phyloP scores from a whole-genome alignment of 1,284 basidiomycete genomes.

The Schizophyllum amplum region DNA sequence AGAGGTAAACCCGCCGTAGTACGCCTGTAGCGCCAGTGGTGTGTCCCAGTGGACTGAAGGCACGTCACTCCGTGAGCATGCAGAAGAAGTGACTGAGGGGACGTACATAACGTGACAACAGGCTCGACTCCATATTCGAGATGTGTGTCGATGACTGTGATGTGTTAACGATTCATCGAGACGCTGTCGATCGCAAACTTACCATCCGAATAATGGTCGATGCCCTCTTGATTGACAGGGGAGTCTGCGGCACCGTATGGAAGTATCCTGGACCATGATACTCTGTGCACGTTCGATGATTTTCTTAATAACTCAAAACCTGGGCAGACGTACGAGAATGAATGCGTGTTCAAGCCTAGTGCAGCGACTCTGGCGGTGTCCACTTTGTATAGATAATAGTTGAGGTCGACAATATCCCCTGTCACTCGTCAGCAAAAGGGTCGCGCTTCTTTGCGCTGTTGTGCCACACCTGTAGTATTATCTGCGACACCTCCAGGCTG shows the following conservation, averaged over 20 bases:
- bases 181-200: neutral
- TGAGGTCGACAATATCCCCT: slow-evolving; percentile 39
- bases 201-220: slow-evolving; percentile 38
- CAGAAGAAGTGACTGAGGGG: neutral
- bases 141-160: slow-evolving; percentile 34
- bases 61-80: neutral
- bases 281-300: slow-evolving; percentile 16
- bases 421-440: neutral
- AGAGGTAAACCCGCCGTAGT: slow-evolving; percentile 41
- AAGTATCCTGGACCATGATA: slow-evolving; percentile 41
- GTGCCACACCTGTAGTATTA: slow-evolving; percentile 31
- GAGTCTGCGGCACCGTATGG: slow-evolving; percentile 39
- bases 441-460: neutral
- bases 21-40: slow-evolving; percentile 34
- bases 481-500: slow-evolving; percentile 30
- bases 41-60: slow-evolving; percentile 39
- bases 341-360: slow-evolving; percentile 39
- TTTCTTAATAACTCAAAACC: neutral
- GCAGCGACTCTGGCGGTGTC: slow-evolving; percentile 36
- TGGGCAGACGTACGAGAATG: slow-evolving; percentile 32
- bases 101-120: slow-evolving; percentile 36
- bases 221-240: slow-evolving; percentile 33
- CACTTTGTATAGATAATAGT: slow-evolving; percentile 41
- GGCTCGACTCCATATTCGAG: slow-evolving; percentile 32
- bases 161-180: neutral